Conservation (phyloP, 2,329 filamentous ascomycete species). For the Aspergillus novoparasiticus region DNA sequence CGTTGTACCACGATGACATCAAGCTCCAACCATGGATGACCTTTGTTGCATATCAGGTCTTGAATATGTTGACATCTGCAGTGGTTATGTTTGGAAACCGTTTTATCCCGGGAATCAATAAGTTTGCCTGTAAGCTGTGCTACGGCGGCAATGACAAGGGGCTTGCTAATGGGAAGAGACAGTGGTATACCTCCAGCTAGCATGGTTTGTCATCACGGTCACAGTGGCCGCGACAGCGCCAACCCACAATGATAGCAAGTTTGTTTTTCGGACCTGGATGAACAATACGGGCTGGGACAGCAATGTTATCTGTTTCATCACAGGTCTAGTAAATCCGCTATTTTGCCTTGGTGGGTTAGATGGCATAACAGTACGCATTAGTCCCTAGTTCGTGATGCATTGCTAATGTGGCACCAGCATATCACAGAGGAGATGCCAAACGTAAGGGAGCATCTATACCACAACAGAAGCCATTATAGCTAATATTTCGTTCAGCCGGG, state of each 20-base stretch:
- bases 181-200: constrained; percentile 51
- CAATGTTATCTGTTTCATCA: constrained; percentile 54
- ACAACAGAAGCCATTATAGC: neutral
- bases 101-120: constrained; percentile 48
- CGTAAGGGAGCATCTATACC: constrained; percentile 32
- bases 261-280: constrained; percentile 56
- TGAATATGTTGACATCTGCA: constrained; percentile 47
- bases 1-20: constrained; percentile 43
- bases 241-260: constrained; percentile 48
- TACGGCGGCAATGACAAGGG: neutral
- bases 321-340: constrained; percentile 52
- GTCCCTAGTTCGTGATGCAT: neutral
- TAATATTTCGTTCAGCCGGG: constrained; percentile 26
- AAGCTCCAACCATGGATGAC: constrained; percentile 52
- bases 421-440: constrained; percentile 57
- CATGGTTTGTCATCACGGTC: constrained; percentile 52
- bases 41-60: constrained; percentile 44
- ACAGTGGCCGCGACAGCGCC: constrained; percentile 52
- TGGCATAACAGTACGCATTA: constrained; percentile 40
- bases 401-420: constrained; percentile 32
- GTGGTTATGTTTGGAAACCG: constrained; percentile 54
- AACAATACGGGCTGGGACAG: constrained; percentile 58
- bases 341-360: constrained; percentile 54
- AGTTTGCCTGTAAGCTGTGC: constrained; percentile 41
- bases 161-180: neutral